Evolutionary conservation across 345 rosid species (phyloP).

Genomic region (Brassica cretica): DNA sequence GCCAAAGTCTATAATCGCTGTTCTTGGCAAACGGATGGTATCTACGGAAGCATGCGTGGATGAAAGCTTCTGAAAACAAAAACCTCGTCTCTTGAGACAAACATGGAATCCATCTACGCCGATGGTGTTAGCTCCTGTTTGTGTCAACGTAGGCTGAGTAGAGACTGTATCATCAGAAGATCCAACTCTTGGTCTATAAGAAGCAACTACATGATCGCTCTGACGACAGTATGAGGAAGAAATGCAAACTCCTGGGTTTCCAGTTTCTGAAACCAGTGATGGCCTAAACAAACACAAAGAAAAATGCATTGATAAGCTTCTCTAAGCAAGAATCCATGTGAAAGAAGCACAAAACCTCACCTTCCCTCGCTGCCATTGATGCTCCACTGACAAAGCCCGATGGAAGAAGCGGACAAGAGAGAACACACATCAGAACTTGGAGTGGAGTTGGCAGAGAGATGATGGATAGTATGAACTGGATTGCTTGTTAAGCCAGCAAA

Average conservation of each 20-base stretch:
- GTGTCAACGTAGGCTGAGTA: slow-evolving; percentile 51
- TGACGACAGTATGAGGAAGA: slow-evolving; percentile 64
- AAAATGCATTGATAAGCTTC: neutral
- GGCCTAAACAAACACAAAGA: slow-evolving; percentile 51
- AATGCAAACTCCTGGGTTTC: slow-evolving; percentile 73
- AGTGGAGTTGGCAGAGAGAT: slow-evolving; percentile 44
- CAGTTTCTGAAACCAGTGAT: slow-evolving; percentile 53
- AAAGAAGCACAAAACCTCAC: slow-evolving; percentile 43
- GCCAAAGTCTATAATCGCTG: slow-evolving; percentile 53
- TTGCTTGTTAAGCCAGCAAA: slow-evolving; percentile 61
- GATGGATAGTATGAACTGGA: slow-evolving; percentile 73
- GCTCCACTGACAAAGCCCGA: slow-evolving; percentile 79
- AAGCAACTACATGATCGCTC: slow-evolving; percentile 62
- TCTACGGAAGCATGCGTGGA: slow-evolving; percentile 52
- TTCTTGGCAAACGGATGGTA: slow-evolving; percentile 65
- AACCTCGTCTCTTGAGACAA: slow-evolving; percentile 53
- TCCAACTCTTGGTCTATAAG: slow-evolving; percentile 73
- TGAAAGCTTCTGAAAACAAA: slow-evolving; percentile 48
- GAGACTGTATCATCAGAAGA: slow-evolving; percentile 39
- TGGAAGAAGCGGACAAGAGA: slow-evolving; percentile 77
- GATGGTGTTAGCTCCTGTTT: slow-evolving; percentile 45
- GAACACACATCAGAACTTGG: slow-evolving; percentile 43
- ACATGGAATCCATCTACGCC: slow-evolving; percentile 59
- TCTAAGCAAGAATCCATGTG: neutral
- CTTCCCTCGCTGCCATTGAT: slow-evolving; percentile 53